Evolutionary conservation across 2,329 filamentous ascomycete species (phyloP), one percentile per base, ranked within the genome.

Genomic region (Decorospora gaudefroyi): DNA sequence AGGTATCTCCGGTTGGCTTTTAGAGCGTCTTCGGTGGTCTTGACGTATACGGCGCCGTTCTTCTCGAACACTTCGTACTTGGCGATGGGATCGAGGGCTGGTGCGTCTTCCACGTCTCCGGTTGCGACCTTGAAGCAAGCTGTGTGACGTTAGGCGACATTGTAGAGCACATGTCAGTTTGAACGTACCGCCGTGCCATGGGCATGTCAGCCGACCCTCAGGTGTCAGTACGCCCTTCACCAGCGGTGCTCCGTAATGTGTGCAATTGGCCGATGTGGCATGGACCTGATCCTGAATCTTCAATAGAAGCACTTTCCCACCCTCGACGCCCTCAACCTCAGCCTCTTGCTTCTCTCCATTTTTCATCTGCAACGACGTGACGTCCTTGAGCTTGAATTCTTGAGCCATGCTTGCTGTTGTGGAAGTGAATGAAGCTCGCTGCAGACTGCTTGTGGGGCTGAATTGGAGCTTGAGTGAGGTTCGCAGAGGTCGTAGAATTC

Each of bases 61-160:
- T 86, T 90, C 69, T 95, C 85, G 21, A 83, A 75, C 21, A 96
- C 76, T 39, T 89, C 84, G 74, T 95, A 99, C 36, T 86, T 85
- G 31, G 87, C 81, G 17, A 99, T 76, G n/a, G 88, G 80, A 62
- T 97, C 90, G 17, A 95, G 81, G 2, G 89, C 93, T 0, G 93
- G 93, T 0, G 92, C 91, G 65, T 97, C 90, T 73, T 99, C 93
- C 46, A 97, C 88, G 61, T 99, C 93, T 39, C 93, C 93, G 4
- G 87, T 95, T 42, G 81, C 80, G 52, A 89, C 83, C 52, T 90
- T 93, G 75, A 96, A 99, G 77, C 93, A 99, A 44, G 93, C 93
- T 91, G 53, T 28, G 6, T 2, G 22, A 12, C 12, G 35, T 60
- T 28, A 64, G 51, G 29, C 11, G 11, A 13, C 1, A 15, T 9